Evolutionary conservation across 768 basidiomycete genomes (phyloP).

Genomic region (Collybia nuda): DNA sequence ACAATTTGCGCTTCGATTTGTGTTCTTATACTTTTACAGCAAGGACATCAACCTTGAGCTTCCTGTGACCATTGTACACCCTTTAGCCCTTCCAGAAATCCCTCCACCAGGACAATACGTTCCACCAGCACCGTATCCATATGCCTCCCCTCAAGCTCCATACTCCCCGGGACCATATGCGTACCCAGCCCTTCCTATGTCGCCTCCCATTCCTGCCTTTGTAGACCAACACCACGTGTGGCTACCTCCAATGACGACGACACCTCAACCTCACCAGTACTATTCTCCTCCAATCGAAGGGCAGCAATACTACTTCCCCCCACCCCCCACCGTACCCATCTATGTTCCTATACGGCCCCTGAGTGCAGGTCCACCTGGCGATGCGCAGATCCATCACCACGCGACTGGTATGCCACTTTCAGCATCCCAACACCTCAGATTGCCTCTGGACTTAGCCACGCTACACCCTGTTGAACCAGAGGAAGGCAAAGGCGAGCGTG

Average conservation of each 20-base stretch:
- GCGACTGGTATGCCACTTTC: constrained; percentile 12
- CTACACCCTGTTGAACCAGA: constrained; percentile 31
- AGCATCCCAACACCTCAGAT: constrained; percentile 11
- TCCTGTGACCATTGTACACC: constrained; percentile 65
- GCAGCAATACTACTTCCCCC: constrained; percentile 33
- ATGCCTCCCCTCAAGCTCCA: constrained; percentile 19
- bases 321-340: constrained; percentile 16
- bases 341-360: constrained; percentile 11
- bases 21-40: constrained; percentile 33
- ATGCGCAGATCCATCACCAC: constrained; percentile 8
- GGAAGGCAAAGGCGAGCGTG: constrained; percentile 62
- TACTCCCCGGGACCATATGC: constrained; percentile 29
- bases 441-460: not conserved
- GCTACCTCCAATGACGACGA: constrained; percentile 37
- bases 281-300: constrained; percentile 21
- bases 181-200: constrained; percentile 34
- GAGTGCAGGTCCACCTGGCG: constrained; percentile 8
- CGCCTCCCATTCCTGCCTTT: constrained; percentile 38
- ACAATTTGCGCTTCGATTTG: not conserved
- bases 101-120: constrained; percentile 17
- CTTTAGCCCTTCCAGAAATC: constrained; percentile 40
- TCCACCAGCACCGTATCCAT: constrained; percentile 20
- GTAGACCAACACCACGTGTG: constrained; percentile 50
- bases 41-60: constrained; percentile 70
- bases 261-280: constrained; percentile 27